Base-by-base conservation (phyloP, 768 basidiomycete genomes). In the Rhizopogon vulgaris region DNA sequence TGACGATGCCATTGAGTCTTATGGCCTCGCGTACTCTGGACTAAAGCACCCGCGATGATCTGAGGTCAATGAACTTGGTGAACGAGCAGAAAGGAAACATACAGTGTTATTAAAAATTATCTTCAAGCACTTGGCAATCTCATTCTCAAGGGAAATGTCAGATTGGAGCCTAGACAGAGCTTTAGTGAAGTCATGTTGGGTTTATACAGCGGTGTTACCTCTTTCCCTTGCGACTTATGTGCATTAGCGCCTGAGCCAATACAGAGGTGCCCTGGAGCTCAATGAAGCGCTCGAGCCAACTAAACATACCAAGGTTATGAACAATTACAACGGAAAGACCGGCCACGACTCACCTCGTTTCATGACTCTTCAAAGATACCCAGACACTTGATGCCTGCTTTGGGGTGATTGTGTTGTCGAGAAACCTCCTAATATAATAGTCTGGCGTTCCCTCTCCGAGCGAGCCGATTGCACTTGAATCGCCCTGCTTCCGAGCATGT, bases 381-480 rank as follows among this genome's bases (percentile, higher is more conserved):
- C 76, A 76, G 41, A 98, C 72, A 52, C 87, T 83, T 18, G 78
- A 74, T 9, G 90, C 88, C 56, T 93, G 84, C 68, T 90, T 89
- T 38, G 83, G 70, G 1, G 85, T 93, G 46, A 96, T 83, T 2
- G 87, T 87, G 53, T 83, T 82, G 62, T 94, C 88, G 63, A 97
- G 74, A 64, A 96, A 91, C 68, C 86, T 91, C 67, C 85, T 82
- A 57, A 98, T 82, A 64, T 93, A 97, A 87, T 88, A 96, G 65
- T 96, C 89, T 1, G 94, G 93, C 8, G 87, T 82, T 55, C 87
- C 85, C 50, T 83, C 80, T 18, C 79, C 68, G 18, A 81, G 76
- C 18, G 76, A 66, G 6, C 71, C 68, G 6, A 80, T 58, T 50
- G 80, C 79, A 6, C 84, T 82, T 3, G 74, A 63, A 56, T 87